Base-by-base conservation (phyloP, 495 filamentous ascomycete species). In the Xylaria intraflava region DNA sequence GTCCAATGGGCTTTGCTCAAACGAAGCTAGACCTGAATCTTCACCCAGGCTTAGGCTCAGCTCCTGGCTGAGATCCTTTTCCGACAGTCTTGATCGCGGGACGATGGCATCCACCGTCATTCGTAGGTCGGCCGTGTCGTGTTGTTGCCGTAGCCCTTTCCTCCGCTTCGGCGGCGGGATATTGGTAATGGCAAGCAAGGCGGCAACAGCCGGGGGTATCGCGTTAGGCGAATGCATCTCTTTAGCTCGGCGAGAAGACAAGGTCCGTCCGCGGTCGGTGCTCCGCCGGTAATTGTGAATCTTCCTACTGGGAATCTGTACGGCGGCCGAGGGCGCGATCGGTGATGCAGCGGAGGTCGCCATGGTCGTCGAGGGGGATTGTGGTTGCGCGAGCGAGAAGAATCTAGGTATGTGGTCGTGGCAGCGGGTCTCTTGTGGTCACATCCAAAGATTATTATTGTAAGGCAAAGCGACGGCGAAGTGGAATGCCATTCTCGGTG, bases 121-220 rank as follows among this genome's bases (percentile, higher is more conserved):
- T 58, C 27, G 56, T 39, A 60, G 55, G 7, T 65, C 60, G 26
- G 49, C 56, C 11, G 44, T 53, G 12, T 63, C 49, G 17, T 39
- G 45, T 47, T 57, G 60, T 50, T 57, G 60, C 11, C 51, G 52
- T n/a, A 56, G 43, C 24, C 53, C 56, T 46, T 40, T 46, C 30
- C 60, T 58, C 24, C 60, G 49, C 12, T 64, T 74, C 17, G 71
- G 77, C 3, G 71, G 73, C 3, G 81, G 81, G 53, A 84, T 84
- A 52, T 69, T 74, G 46, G 81, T 84, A 48, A 80, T 64, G 35
- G 81, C 81, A 5, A 84, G 73, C 46, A 84, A 69, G 3, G 78
- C 79, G 0, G 80, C 81, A 41, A 83, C 78, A 0, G 80, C 80
- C 9, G 81, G 73, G 24, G 81, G 77, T 41, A 83, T 70, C 11